Base-by-base conservation (phyloP, 345 rosid genomes). In the Citrus medica region DNA sequence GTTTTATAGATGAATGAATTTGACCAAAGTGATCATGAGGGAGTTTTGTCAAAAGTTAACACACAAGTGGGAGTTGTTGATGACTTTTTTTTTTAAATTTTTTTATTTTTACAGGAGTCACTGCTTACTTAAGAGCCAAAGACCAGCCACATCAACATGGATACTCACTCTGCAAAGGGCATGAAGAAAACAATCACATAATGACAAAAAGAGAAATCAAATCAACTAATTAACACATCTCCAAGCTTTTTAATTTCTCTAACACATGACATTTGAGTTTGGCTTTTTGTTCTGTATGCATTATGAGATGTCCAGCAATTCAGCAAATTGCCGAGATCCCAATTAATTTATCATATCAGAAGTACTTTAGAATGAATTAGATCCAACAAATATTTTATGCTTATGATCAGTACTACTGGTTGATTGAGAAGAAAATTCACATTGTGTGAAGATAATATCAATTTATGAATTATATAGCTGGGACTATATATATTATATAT, bases 61-160 rank as follows among this genome's bases (percentile, higher is more conserved):
- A 16, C 21, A 16, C 28, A 42, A 62, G 84, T 83, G 83, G 86
- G 86, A 82, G 80, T 80, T 73, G 88, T 76, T 86, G 10, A 22
- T 59, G 22, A 32, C 69, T 73, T 75, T 69, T 33, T 71, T 74
- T 69, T 24, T 35, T 25, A 21, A 3, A 0, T 0, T 73, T 75
- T 69, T 27, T 71, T 70, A 66, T 30, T 46, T 33, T 71, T 74
- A 35, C 37, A 5, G 28, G n/a, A 3, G 65, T 53, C n/a, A 32
- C 58, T 7, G 5, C 32, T 66, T 60, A 3, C 42, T 17, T 40
- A 2, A 13, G 65, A 42, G 51, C 6, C 51, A 59, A 75, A 35
- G 62, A 51, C 69, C 67, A 82, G 56, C 75, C 60, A 65, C 78
- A 67, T 56, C 75, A 53, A 65, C 78, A 71, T 63, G 35, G 33